Evolutionary conservation across 768 basidiomycete genomes (phyloP).

Genomic region (Mycena latifolia): DNA sequence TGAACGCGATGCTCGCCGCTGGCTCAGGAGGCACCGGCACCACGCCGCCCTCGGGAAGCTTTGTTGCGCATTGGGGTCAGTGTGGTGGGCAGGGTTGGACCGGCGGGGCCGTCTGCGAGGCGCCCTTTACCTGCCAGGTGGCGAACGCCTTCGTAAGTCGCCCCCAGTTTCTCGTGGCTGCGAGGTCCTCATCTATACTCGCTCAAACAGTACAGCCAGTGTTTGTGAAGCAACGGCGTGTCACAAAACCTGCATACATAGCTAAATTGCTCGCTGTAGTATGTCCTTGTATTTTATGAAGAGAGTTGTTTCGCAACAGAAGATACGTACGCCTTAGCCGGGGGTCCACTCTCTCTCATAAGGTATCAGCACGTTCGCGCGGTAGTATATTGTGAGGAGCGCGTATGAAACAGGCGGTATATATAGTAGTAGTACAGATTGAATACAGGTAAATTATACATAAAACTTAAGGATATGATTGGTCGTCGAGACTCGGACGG

Average conservation of each 20-base stretch:
- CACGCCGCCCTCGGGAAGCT: constrained; percentile 6
- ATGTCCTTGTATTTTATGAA: too few relatives aligned
- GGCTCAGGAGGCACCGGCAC: constrained; percentile 35
- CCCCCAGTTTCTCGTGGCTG: neutral
- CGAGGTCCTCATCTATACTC: neutral
- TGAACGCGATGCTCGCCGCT: constrained; percentile 40
- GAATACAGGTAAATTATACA: constrained; percentile 17
- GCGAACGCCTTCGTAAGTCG: constrained; percentile 23
- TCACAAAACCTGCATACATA: too few relatives aligned
- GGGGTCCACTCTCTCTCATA: too few relatives aligned
- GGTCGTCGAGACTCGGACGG: constrained; percentile 26
- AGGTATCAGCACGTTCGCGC: too few relatives aligned
- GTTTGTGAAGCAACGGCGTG: too few relatives aligned
- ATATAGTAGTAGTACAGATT: neutral
- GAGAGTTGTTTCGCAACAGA: too few relatives aligned
- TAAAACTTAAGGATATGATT: constrained; percentile 34
- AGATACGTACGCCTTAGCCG: too few relatives aligned
- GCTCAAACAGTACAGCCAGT: neutral
- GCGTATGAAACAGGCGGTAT: neutral
- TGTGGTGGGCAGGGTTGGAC: constrained; percentile 17
- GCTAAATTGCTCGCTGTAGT: too few relatives aligned
- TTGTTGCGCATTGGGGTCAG: constrained; percentile 5
- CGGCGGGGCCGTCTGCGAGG: constrained; percentile 10
- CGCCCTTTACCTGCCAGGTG: constrained; percentile 25
- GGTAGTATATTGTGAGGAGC: too few relatives aligned